These are phyloP conservation scores for Boletus coccyginus DNA, from an alignment of 768 basidiomycete genomes.

Conservation along the genomic window DNA sequence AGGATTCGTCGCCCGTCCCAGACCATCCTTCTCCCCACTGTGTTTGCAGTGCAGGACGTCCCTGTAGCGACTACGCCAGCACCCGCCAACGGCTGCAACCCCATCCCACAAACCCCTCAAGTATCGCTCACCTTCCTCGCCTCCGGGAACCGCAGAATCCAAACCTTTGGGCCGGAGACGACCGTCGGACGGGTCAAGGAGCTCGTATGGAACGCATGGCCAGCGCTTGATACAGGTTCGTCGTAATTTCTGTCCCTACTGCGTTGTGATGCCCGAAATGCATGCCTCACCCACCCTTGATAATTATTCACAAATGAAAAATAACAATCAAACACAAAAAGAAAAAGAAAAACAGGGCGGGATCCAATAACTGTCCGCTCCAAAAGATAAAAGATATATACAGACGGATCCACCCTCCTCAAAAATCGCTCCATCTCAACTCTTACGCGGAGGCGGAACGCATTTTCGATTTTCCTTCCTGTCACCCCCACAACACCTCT, in stretches of 20 bases:
- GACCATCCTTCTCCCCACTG: slow-evolving; percentile 22
- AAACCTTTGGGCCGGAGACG: slow-evolving; percentile 73
- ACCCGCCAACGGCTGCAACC: background rate
- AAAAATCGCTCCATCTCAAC: too few relatives aligned
- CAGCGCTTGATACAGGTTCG: slow-evolving; percentile 47
- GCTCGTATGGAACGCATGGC: slow-evolving; percentile 82
- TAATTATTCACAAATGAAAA: too few relatives aligned
- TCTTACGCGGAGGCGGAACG: too few relatives aligned
- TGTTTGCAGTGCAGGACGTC: slow-evolving; percentile 3
- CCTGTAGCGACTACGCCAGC: slow-evolving; percentile 2
- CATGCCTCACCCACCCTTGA: too few relatives aligned
- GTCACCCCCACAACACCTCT: too few relatives aligned
- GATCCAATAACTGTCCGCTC: too few relatives aligned
- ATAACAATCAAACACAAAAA: too few relatives aligned
- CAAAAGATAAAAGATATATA: too few relatives aligned
- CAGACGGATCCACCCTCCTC: too few relatives aligned
- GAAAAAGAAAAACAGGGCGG: too few relatives aligned
- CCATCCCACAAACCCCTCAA: slow-evolving; percentile 59
- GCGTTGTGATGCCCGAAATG: slow-evolving; percentile 5
- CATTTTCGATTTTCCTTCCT: too few relatives aligned
- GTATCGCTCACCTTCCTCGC: slow-evolving; percentile 69
- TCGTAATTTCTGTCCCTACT: slow-evolving; percentile 8
- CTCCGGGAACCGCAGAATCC: slow-evolving; percentile 62
- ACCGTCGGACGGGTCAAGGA: slow-evolving; percentile 82
- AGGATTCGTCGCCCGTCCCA: slow-evolving; percentile 21